Evolutionary conservation across 1,139 yeast genomes (phyloP).

Genomic region (Scheffersomyces parashehatae): DNA sequence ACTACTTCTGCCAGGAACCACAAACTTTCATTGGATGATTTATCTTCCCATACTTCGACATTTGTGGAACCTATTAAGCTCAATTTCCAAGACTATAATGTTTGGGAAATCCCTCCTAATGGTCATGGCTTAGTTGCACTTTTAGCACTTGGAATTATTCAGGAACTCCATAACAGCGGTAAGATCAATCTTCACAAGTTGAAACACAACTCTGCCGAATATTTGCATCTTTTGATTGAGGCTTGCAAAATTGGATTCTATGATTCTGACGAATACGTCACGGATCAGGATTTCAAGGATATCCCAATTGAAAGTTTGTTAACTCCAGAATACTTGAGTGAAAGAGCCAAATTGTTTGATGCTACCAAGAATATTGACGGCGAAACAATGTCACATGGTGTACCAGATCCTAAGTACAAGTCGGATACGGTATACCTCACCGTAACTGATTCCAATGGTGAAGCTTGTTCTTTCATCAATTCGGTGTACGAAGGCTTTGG

Average conservation of each 20-base stretch:
- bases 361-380: conserved; percentile 42
- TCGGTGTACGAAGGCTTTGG: conserved; percentile 76
- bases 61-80: conserved; percentile 62
- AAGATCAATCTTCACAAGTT: conserved; percentile 44
- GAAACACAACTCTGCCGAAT: conserved; percentile 70
- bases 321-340: conserved; percentile 43
- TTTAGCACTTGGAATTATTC: conserved; percentile 65
- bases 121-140: conserved; percentile 80
- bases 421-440: conserved; percentile 81
- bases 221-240: conserved; percentile 69
- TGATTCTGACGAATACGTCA: conserved; percentile 74
- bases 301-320: conserved; percentile 38
- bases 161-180: conserved; percentile 51
- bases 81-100: conserved; percentile 42
- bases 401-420: conserved; percentile 63
- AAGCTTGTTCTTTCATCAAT: conserved; percentile 80
- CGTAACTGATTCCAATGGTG: conserved; percentile 69
- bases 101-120: conserved; percentile 83
- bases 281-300: conserved; percentile 55
- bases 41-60: conserved; percentile 55
- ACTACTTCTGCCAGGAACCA: conserved; percentile 57
- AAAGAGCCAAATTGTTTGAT: conserved; percentile 51
- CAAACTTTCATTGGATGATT: conserved; percentile 55
- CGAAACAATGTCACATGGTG: conserved; percentile 47
- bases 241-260: conserved; percentile 71